Evolutionary conservation across 106 monocot genomes (phyloP).

Genomic region (Gastrodia elata): DNA sequence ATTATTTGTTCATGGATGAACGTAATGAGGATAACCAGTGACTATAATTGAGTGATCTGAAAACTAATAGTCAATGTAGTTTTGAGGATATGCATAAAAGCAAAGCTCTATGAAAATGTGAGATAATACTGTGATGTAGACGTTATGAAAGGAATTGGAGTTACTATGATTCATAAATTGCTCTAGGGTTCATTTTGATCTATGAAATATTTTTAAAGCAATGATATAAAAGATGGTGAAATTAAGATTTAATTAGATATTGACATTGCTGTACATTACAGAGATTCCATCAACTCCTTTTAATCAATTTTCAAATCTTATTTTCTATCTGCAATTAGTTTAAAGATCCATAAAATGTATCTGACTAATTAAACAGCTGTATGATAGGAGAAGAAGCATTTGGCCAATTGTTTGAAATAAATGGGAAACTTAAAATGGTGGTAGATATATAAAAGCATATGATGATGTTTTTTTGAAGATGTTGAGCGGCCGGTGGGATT

Average conservation of each 20-base stretch:
- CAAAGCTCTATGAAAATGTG: neutral
- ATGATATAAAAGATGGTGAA: neutral
- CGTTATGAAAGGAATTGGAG: neutral
- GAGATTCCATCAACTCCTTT: neutral
- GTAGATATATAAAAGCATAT: neutral
- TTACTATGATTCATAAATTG: neutral
- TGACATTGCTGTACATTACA: neutral
- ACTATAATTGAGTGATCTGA: neutral
- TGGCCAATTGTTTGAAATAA: neutral
- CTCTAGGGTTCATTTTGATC: neutral
- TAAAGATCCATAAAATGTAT: neutral
- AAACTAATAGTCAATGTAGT: neutral
- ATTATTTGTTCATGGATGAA: neutral
- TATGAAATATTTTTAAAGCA: neutral
- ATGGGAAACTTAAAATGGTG: neutral
- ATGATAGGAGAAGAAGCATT: slow-evolving; percentile 1
- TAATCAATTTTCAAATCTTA: neutral
- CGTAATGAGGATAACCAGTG: neutral
- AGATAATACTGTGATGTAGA: neutral
- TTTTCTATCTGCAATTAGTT: neutral
- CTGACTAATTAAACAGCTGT: neutral
- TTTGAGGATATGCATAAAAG: neutral
- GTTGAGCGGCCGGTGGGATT: too few relatives aligned
- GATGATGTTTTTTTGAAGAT: too few relatives aligned
- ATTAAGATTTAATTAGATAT: neutral